These are phyloP conservation scores for Hordeum pubiflorum DNA, from an alignment of 202 grass and related monocot species.

Conservation along the genomic window DNA sequence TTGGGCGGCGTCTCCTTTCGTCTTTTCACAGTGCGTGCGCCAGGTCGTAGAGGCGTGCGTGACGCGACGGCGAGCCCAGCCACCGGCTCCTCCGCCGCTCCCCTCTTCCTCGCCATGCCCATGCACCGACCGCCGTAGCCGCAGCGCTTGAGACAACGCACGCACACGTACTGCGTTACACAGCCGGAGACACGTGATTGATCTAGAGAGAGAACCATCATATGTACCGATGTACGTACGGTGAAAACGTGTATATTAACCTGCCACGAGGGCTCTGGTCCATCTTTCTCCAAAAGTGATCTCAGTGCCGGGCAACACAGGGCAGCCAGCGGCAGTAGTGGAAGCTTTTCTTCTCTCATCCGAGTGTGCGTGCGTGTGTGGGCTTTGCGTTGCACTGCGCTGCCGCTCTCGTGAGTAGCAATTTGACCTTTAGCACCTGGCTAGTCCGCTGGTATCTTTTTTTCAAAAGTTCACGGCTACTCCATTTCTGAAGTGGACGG, in stretches of 20 bases:
- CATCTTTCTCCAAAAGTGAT: too few species aligned
- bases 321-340: background rate
- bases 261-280: background rate
- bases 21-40: background rate
- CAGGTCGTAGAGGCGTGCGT: background rate
- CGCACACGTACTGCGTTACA: too few species aligned
- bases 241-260: background rate
- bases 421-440: background rate
- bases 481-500: background rate
- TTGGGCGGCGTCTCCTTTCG: background rate
- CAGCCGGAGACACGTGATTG: too few species aligned
- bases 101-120: too few species aligned
- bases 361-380: background rate
- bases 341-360: background rate
- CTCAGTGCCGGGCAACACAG: background rate
- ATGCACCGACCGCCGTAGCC: too few species aligned
- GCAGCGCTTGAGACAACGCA: too few species aligned
- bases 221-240: background rate
- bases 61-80: background rate
- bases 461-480: background rate
- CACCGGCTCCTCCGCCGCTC: too few species aligned
- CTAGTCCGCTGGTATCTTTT: background rate
- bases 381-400: background rate
- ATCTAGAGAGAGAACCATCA: too few species aligned
- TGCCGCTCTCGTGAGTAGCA: conserved; percentile 5